phyloP scores from a whole-genome alignment of 768 basidiomycete species.

The Coprinopsis marcescibilis region DNA sequence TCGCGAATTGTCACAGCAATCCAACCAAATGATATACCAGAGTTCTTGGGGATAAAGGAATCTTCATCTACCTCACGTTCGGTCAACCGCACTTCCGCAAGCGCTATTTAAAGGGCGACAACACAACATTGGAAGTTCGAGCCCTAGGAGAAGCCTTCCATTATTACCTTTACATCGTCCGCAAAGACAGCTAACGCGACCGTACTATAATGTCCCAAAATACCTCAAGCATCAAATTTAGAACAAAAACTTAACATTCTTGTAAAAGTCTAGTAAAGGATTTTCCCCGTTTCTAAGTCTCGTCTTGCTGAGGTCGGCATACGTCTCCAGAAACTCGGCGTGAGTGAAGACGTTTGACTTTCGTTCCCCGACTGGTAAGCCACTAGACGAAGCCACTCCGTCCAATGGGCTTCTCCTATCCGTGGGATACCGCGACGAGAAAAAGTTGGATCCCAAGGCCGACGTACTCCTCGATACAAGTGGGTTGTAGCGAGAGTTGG shows the following conservation, averaged over 20 bases:
- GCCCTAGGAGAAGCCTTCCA: slow-evolving; percentile 78
- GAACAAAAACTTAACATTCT: slow-evolving; percentile 92
- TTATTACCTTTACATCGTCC: slow-evolving; percentile 73
- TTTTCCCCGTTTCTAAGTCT: slow-evolving; percentile 77
- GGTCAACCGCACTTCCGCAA: slow-evolving; percentile 86
- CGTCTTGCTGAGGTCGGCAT: slow-evolving; percentile 70
- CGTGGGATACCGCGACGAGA: slow-evolving; percentile 56
- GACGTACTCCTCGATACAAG: slow-evolving; percentile 47
- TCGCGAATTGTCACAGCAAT: too few relatives aligned
- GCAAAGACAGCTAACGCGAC: slow-evolving; percentile 24
- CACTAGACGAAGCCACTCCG: slow-evolving; percentile 68
- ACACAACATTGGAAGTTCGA: slow-evolving; percentile 58
- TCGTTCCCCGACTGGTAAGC: slow-evolving; percentile 74
- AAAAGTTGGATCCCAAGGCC: slow-evolving; percentile 58
- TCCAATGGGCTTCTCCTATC: slow-evolving; percentile 60
- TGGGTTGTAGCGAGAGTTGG: slow-evolving; percentile 35
- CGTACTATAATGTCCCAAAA: background rate
- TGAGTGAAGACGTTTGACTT: slow-evolving; percentile 85
- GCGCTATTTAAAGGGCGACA: slow-evolving; percentile 53
- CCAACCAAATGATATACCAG: slow-evolving; percentile 31
- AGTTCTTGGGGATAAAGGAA: slow-evolving; percentile 54
- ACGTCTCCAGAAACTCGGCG: slow-evolving; percentile 82
- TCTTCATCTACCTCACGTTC: slow-evolving; percentile 79
- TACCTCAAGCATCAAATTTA: slow-evolving; percentile 24
- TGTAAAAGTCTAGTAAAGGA: slow-evolving; percentile 83